Conservation (phyloP, 305 asterid species). For the Plantago lanceolata region DNA sequence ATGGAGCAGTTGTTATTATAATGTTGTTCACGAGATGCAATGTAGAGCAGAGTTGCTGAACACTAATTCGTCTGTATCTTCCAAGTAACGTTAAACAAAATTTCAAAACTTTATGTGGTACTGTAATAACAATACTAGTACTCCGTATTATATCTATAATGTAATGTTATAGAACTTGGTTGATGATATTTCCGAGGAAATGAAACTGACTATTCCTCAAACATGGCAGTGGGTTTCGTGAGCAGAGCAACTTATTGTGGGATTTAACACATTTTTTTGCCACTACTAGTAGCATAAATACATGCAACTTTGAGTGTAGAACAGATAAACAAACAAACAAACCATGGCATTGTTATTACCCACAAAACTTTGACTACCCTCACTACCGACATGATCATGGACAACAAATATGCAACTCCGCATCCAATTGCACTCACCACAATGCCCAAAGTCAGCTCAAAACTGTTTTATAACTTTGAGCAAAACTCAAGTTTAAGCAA, state of each 20-base stretch:
- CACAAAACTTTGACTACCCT: slow-evolving; percentile 31
- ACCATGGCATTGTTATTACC: slow-evolving; percentile 10
- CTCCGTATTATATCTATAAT: too few relatives aligned
- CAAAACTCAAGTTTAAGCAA: too few relatives aligned
- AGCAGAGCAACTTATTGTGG: not conserved
- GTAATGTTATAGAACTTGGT: not conserved
- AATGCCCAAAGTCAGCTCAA: slow-evolving; percentile 21
- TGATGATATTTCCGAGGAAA: slow-evolving; percentile 23
- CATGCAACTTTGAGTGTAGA: not conserved
- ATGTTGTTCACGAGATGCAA: slow-evolving; percentile 25
- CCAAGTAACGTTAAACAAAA: slow-evolving; percentile 22
- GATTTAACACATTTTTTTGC: too few relatives aligned
- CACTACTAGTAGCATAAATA: not conserved
- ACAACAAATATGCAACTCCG: not conserved
- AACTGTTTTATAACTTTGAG: not conserved
- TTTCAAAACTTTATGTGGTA: slow-evolving; percentile 14
- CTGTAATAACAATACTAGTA: too few relatives aligned
- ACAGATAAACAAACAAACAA: not conserved
- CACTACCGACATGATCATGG: slow-evolving; percentile 17
- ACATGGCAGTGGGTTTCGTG: slow-evolving; percentile 5
- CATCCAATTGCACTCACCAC: slow-evolving; percentile 21
- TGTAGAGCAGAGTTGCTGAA: slow-evolving; percentile 33
- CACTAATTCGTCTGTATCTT: slow-evolving; percentile 43
- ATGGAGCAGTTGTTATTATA: not conserved
- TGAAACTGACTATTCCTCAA: slow-evolving; percentile 23